A percentile compares a stretch with the other conserved stretches of the same genome.
Conservation (phyloP, 2,329 filamentous ascomycete genomes). For the Penicillium brevicompactum region DNA sequence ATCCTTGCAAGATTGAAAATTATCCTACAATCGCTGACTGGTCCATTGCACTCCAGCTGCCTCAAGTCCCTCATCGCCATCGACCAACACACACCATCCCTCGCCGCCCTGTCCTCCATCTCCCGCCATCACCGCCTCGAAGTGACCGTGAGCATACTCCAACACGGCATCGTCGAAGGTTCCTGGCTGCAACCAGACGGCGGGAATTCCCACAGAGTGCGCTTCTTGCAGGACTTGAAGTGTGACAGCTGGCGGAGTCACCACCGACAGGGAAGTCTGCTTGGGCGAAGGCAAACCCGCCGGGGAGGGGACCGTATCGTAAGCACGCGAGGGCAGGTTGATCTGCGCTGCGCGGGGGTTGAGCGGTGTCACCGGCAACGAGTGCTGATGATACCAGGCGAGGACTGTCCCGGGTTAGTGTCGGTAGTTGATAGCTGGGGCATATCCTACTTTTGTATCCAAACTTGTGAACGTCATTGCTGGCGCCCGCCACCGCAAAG, state of each 20-base stretch:
- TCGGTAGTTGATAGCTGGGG: not conserved
- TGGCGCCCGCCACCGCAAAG: conserved; percentile 90
- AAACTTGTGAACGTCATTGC: conserved; percentile 80
- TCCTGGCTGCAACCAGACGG: conserved; percentile 90
- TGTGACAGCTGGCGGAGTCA: conserved; percentile 82
- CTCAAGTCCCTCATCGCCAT: conserved; percentile 65
- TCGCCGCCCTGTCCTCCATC: conserved; percentile 67
- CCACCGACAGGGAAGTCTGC: conserved; percentile 77
- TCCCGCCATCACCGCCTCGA: conserved; percentile 68
- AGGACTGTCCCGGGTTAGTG: conserved; percentile 63
- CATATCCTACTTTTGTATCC: conserved; percentile 74
- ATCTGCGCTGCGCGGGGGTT: conserved; percentile 73
- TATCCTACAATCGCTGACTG: conserved; percentile 41
- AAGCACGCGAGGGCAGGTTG: conserved; percentile 59
- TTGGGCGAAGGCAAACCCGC: conserved; percentile 65
- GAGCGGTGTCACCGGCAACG: conserved; percentile 76
- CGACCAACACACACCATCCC: conserved; percentile 86
- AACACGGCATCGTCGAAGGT: conserved; percentile 79
- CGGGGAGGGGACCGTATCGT: conserved; percentile 68
- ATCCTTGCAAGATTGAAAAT: too few relatives aligned
- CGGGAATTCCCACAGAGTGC: conserved; percentile 68
- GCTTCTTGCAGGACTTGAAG: conserved; percentile 75
- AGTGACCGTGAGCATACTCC: conserved; percentile 67
- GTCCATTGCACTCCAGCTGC: conserved; percentile 60
- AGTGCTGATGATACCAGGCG: conserved; percentile 80